These are phyloP conservation scores for Hypomontagnella monticulosa DNA, from an alignment of 495 filamentous ascomycete species.

Conservation along the genomic window DNA sequence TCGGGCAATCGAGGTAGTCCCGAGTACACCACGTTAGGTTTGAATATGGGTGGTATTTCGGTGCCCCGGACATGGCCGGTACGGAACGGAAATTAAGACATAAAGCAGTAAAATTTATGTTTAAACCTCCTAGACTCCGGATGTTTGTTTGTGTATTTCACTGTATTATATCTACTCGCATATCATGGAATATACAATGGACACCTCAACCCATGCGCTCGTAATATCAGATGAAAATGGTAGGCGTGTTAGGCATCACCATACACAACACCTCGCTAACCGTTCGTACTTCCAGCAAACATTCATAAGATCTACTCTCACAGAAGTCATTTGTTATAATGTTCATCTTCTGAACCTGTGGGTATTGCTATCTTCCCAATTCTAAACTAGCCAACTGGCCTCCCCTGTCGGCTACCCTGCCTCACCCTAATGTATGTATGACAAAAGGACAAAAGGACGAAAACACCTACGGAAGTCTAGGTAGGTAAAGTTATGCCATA, in stretches of 20 bases:
- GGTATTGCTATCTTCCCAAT: conserved; percentile 5
- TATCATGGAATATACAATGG: conserved; percentile 9
- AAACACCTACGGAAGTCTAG: conserved; percentile 20
- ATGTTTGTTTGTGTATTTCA: not conserved
- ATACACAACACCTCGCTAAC: no score
- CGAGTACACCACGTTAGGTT: no score
- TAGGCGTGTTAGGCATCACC: no score
- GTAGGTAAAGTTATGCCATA: conserved; percentile 35
- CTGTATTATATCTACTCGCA: conserved; percentile 19
- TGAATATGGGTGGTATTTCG: no score
- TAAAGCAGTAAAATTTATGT: conserved; percentile 23
- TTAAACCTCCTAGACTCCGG: not conserved
- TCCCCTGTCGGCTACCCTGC: no score
- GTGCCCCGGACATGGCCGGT: not conserved
- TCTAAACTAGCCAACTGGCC: conserved; percentile 1
- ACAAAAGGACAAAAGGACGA: conserved; percentile 9
- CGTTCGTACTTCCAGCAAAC: no score
- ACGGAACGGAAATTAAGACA: not conserved
- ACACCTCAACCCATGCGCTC: not conserved
- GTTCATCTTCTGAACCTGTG: not conserved
- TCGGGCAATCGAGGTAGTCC: no score
- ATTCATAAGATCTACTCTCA: not conserved
- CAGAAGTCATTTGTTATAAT: not conserved
- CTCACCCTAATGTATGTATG: not conserved
- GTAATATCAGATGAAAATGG: no score